Conservation (phyloP, 1,284 basidiomycete species). For the Neolentinus lepideus region DNA sequence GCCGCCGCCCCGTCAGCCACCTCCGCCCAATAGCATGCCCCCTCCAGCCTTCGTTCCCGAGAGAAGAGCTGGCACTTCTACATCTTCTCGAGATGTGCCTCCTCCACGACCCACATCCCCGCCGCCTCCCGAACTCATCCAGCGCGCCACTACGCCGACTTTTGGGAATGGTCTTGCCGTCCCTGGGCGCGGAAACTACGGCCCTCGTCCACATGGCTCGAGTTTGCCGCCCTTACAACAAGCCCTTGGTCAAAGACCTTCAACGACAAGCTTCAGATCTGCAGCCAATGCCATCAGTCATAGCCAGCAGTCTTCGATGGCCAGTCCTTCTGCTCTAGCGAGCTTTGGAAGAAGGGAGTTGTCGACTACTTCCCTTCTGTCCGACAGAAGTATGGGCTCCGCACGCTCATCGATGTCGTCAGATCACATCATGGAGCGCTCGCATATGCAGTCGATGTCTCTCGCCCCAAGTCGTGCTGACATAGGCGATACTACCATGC, state of each 20-base stretch:
- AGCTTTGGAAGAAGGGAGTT: slow-evolving; percentile 43
- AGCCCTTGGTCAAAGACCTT: slow-evolving; percentile 63
- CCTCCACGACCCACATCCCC: slow-evolving; percentile 85
- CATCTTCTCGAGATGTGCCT: slow-evolving; percentile 45
- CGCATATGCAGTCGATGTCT: slow-evolving; percentile 18
- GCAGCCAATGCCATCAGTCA: slow-evolving; percentile 50
- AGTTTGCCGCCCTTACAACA: slow-evolving; percentile 65
- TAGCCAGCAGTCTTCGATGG: slow-evolving; percentile 33
- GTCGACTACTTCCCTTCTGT: slow-evolving; percentile 60
- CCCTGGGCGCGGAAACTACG: slow-evolving; percentile 37
- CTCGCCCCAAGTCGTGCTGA: slow-evolving; percentile 17
- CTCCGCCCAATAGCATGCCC: slow-evolving; percentile 66
- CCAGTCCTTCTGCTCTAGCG: slow-evolving; percentile 24
- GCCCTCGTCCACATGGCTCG: slow-evolving; percentile 49
- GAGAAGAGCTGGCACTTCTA: slow-evolving; percentile 45
- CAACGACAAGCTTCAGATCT: slow-evolving; percentile 76
- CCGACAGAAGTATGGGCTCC: slow-evolving; percentile 57
- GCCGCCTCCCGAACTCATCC: slow-evolving; percentile 81
- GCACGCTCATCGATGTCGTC: slow-evolving; percentile 76
- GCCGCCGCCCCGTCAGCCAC: slow-evolving; percentile 76
- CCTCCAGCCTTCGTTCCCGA: slow-evolving; percentile 74
- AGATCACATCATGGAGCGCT: slow-evolving; percentile 44
- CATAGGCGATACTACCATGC: slow-evolving; percentile 24
- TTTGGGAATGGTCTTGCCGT: slow-evolving; percentile 58
- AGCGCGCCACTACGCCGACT: slow-evolving; percentile 79